These are phyloP conservation scores for Zasmidium cellare DNA, from an alignment of 2,329 filamentous ascomycete genomes.

Conservation along the genomic window DNA sequence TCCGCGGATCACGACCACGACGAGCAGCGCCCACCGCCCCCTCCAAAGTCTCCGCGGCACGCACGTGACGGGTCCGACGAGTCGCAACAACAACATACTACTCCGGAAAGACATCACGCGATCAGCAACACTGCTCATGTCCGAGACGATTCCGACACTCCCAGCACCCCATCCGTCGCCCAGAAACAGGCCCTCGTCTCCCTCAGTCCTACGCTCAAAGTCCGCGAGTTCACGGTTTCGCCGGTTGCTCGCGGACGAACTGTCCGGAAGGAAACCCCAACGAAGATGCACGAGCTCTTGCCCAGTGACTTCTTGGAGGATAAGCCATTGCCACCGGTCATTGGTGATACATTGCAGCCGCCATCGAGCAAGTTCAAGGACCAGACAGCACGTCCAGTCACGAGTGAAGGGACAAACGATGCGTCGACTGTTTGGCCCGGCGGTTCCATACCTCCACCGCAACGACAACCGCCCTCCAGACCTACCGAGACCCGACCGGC, in stretches of 20 bases:
- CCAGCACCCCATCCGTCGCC: slow-evolving; percentile 8
- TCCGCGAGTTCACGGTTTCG: slow-evolving; percentile 10
- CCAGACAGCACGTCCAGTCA: neutral
- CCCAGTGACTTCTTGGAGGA: slow-evolving; percentile 5
- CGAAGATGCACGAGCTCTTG: neutral
- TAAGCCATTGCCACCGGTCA: neutral
- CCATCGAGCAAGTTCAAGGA: neutral
- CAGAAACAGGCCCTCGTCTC: slow-evolving; percentile 12
- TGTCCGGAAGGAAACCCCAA: neutral
- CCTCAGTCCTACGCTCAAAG: slow-evolving; percentile 5
- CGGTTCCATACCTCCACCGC: neutral
- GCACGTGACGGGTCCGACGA: neutral
- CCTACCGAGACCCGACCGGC: neutral
- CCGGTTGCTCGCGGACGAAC: slow-evolving; percentile 4
- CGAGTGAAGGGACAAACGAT: neutral
- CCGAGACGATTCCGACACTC: slow-evolving; percentile 1
- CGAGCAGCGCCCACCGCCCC: slow-evolving; percentile 19
- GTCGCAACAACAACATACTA: neutral
- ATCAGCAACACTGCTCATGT: neutral
- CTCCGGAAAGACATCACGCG: neutral
- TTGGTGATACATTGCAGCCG: neutral
- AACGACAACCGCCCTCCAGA: neutral
- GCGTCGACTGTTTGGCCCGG: neutral
- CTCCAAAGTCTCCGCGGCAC: slow-evolving; percentile 22
- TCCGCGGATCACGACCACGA: slow-evolving; percentile 3